Conservation (phyloP, 768 basidiomycete species). For the Trametes meyenii region DNA sequence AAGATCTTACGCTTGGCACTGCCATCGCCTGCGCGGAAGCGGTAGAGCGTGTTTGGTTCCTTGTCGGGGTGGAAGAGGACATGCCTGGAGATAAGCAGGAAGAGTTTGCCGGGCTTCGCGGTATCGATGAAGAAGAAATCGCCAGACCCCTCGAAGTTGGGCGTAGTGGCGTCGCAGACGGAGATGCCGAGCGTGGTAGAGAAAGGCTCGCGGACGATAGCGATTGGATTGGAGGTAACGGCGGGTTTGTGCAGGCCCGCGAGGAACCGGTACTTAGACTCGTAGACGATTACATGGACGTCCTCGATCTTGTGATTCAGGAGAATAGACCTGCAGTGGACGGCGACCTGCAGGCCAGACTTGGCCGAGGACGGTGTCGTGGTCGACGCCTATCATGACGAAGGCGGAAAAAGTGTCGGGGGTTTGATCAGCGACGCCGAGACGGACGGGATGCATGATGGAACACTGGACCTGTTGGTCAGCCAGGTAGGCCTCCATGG, state of each 20-base stretch:
- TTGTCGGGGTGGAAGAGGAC: constrained; percentile 23
- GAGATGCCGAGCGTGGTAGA: constrained; percentile 33
- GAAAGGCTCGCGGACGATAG: constrained; percentile 30
- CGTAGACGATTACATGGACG: constrained; percentile 26
- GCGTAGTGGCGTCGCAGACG: constrained; percentile 22
- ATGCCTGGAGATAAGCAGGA: constrained; percentile 27
- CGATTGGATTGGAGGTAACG: constrained; percentile 23
- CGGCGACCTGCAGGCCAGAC: constrained; percentile 21
- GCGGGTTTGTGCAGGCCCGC: constrained; percentile 27
- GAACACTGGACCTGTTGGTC: background rate
- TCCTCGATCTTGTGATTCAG: constrained; percentile 16
- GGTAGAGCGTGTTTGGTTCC: constrained; percentile 8
- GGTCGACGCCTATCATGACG: constrained; percentile 27
- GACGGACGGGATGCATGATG: background rate
- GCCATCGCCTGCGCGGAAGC: constrained; percentile 4
- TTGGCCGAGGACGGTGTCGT: constrained; percentile 24
- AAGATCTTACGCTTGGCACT: background rate
- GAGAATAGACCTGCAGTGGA: constrained; percentile 24
- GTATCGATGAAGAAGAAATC: constrained; percentile 25
- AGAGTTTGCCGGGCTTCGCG: constrained; percentile 23
- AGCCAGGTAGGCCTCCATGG: background rate
- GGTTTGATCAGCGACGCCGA: background rate
- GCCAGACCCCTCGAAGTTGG: constrained; percentile 28
- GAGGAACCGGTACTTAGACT: constrained; percentile 22
- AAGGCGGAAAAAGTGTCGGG: constrained; percentile 15